Evolutionary conservation across 371 early-diverging fungal species (phyloP).

Genomic region (Ecytonucleospora hepatopenaei): DNA sequence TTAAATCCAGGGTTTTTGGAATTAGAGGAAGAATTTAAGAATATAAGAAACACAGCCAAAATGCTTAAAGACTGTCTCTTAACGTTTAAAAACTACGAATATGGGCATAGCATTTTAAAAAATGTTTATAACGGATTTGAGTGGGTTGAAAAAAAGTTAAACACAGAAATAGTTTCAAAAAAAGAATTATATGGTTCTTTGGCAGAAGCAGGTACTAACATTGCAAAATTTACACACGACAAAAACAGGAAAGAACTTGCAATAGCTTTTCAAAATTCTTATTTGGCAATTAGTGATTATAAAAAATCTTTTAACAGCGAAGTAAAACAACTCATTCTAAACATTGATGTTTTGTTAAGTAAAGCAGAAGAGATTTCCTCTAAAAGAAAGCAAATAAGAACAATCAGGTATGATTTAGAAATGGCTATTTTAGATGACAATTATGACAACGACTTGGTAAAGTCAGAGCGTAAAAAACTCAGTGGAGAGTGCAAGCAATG

Average conservation of each 20-base stretch:
- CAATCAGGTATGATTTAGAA: constrained; percentile 50
- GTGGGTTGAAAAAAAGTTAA: constrained; percentile 20
- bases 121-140: constrained; percentile 38
- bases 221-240: constrained; percentile 10
- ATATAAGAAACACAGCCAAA: constrained; percentile 25
- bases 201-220: constrained; percentile 3
- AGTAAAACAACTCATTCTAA: constrained; percentile 15
- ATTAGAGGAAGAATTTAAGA: constrained; percentile 44
- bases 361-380: constrained; percentile 38
- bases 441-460: constrained; percentile 1
- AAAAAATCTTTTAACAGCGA: constrained; percentile 46
- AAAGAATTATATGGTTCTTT: constrained; percentile 43
- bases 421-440: constrained; percentile 12
- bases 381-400: constrained; percentile 36
- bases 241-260: constrained; percentile 12
- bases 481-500: background rate
- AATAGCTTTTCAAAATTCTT: constrained; percentile 27
- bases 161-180: constrained; percentile 28
- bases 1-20: constrained; percentile 37
- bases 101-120: constrained; percentile 38
- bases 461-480: constrained; percentile 3
- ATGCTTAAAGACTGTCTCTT: constrained; percentile 7
- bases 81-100: constrained; percentile 40
- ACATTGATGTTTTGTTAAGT: constrained; percentile 33
- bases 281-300: constrained; percentile 29